phyloP scores from a whole-genome alignment of 352 stramenopile species.

The Phytopythium chamaehyphon region DNA sequence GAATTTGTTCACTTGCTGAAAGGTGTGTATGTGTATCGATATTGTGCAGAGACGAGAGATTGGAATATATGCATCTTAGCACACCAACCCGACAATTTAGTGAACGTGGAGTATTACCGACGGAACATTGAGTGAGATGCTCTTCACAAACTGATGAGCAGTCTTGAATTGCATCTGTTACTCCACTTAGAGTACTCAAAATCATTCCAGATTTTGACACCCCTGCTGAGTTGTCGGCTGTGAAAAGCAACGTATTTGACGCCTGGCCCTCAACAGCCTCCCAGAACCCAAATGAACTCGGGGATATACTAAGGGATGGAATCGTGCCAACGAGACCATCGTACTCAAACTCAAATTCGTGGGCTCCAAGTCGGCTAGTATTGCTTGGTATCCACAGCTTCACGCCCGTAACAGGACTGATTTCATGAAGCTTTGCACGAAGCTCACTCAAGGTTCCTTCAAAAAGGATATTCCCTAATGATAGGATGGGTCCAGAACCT shows the following conservation, averaged over 20 bases:
- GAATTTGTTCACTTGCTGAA: background rate
- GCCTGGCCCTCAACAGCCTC: no score
- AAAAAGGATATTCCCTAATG: background rate
- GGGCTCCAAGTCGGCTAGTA: background rate
- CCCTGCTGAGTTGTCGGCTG: background rate
- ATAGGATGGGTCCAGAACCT: no score
- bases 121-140: background rate
- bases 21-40: background rate
- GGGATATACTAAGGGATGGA: no score
- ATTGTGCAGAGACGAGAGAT: background rate
- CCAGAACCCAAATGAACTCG: no score
- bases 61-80: background rate
- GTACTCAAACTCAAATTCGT: constrained; percentile 7
- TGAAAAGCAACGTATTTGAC: background rate
- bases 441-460: background rate
- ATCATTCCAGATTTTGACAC: background rate
- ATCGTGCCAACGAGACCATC: constrained; percentile 5
- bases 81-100: background rate
- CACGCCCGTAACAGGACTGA: background rate
- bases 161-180: background rate
- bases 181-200: background rate
- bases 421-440: background rate
- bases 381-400: background rate
- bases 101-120: background rate
- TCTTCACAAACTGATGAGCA: background rate